These are phyloP conservation scores for Termitomyces sp. DNA, from an alignment of 1,284 basidiomycete species.

Conservation along the genomic window DNA sequence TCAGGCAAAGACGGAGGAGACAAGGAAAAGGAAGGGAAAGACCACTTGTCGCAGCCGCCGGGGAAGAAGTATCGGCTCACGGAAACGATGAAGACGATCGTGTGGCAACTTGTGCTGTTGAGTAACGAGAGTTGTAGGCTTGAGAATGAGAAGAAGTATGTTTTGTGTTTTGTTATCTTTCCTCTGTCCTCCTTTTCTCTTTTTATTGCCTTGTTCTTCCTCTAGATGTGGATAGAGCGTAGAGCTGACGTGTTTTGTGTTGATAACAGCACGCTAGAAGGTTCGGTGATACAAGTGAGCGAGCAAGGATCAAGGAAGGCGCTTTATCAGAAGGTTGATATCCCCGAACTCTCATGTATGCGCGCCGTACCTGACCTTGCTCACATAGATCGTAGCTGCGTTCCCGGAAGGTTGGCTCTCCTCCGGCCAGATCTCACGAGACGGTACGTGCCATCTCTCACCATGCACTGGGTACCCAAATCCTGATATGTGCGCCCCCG, in stretches of 20 bases:
- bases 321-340: conserved; percentile 66
- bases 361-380: not conserved
- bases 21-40: conserved; percentile 22
- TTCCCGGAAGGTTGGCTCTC: conserved; percentile 76
- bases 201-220: too few species aligned
- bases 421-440: conserved; percentile 55
- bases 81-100: conserved; percentile 67
- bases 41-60: conserved; percentile 2
- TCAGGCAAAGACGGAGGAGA: conserved; percentile 21
- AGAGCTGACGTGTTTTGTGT: conserved; percentile 25
- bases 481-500: not conserved
- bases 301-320: conserved; percentile 74
- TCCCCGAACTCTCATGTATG: not conserved
- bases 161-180: not conserved
- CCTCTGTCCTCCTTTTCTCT: not conserved
- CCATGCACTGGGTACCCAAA: not conserved
- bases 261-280: conserved; percentile 52
- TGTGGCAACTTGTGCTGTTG: conserved; percentile 75
- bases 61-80: conserved; percentile 67
- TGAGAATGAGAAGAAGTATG: conserved; percentile 82
- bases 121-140: conserved; percentile 77
- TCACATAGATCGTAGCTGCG: conserved; percentile 54
- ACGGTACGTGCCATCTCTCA: conserved; percentile 31
- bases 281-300: conserved; percentile 62
- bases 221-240: conserved; percentile 24